These are phyloP conservation scores for Puccinia sorghi DNA, from an alignment of 1,284 basidiomycete genomes.

Conservation along the genomic window DNA sequence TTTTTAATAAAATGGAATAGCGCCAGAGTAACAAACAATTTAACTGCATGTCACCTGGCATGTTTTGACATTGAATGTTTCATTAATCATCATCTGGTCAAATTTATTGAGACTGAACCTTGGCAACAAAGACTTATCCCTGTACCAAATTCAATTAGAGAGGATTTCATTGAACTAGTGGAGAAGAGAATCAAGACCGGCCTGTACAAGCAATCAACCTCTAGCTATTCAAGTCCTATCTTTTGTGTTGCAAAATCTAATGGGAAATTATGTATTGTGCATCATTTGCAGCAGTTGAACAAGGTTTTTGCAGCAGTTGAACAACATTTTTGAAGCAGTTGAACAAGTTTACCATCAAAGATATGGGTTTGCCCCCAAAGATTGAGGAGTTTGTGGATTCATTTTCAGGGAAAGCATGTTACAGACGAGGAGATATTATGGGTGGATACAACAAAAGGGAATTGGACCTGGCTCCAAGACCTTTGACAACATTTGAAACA, in stretches of 20 bases:
- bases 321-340: no score
- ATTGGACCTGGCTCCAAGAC: not conserved
- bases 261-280: conserved; percentile 10
- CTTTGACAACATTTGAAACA: not conserved
- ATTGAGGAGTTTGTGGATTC: not conserved
- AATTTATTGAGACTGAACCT: not conserved
- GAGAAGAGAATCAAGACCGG: not conserved
- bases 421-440: not conserved
- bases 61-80: no score
- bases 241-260: conserved; percentile 5
- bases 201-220: conserved; percentile 10
- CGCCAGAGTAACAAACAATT: no score
- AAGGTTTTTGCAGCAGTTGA: no score
- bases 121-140: conserved; percentile 26
- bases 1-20: no score
- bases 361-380: not conserved
- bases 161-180: conserved; percentile 1
- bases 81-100: no score
- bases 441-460: not conserved
- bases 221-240: conserved; percentile 7
- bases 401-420: not conserved
- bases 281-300: not conserved
- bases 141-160: not conserved
- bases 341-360: conserved; percentile 4
- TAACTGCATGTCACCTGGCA: no score